Conservation (phyloP, 1,139 yeast genomes). For the Kodamaea suecica region DNA sequence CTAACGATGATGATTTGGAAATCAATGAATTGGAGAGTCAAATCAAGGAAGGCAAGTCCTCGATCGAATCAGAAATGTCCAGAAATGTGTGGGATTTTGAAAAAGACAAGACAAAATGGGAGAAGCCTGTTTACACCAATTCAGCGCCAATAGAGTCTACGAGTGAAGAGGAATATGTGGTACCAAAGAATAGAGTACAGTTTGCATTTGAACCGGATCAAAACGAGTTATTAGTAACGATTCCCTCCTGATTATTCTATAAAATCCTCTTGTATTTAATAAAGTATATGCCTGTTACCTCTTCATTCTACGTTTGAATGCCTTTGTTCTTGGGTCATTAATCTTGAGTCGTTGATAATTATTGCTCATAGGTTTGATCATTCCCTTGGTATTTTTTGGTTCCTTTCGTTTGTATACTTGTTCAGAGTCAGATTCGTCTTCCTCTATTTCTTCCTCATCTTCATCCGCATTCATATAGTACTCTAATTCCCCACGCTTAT, state of each 20-base stretch:
- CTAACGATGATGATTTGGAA: conserved; percentile 23
- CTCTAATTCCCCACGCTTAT: conserved; percentile 19
- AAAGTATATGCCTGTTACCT: conserved; percentile 9
- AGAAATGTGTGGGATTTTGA: conserved; percentile 58
- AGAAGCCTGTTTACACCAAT: conserved; percentile 42
- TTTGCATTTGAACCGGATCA: conserved; percentile 19
- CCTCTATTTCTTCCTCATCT: conserved; percentile 15
- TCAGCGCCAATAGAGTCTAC: conserved; percentile 3
- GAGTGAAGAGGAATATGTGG: conserved; percentile 1
- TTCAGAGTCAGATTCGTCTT: conserved; percentile 24
- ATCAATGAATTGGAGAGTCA: conserved; percentile 28
- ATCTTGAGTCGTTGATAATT: conserved; percentile 45
- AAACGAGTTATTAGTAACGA: conserved; percentile 22
- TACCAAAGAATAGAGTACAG: conserved; percentile 19
- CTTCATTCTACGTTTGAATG: conserved; percentile 27
- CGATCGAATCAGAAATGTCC: conserved; percentile 23
- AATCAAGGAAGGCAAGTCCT: conserved; percentile 20
- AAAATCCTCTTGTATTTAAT: neutral
- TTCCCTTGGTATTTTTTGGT: conserved; percentile 19
- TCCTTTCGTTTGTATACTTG: conserved; percentile 13
- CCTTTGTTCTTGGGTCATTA: conserved; percentile 35
- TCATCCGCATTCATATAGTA: conserved; percentile 23
- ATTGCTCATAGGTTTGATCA: conserved; percentile 33
- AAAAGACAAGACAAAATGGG: conserved; percentile 50
- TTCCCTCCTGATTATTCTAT: conserved; percentile 13